Conservation (phyloP, 106 monocot species). For the Dioscorea zingiberensis region DNA sequence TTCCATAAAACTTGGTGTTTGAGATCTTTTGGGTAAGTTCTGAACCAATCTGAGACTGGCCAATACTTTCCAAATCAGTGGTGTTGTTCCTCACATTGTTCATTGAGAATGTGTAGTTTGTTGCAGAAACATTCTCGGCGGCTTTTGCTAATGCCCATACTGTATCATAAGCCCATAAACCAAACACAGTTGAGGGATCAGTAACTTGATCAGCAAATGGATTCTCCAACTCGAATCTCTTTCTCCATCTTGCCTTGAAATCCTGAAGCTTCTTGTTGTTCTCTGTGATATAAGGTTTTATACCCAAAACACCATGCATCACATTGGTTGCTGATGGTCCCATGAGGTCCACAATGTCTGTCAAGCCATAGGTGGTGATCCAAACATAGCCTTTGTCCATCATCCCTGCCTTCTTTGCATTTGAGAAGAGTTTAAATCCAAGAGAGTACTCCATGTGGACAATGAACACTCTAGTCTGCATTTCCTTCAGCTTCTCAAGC, state of each 20-base stretch:
- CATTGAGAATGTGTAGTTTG: constrained; percentile 12
- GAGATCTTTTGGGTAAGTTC: constrained; percentile 10
- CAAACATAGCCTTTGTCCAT: constrained; percentile 56
- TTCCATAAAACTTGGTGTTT: constrained; percentile 25
- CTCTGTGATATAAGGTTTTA: constrained; percentile 37
- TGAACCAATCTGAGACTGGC: constrained; percentile 21
- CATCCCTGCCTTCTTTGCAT: constrained; percentile 46
- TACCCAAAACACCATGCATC: constrained; percentile 66
- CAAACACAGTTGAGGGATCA: constrained; percentile 33
- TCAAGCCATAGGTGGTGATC: constrained; percentile 57
- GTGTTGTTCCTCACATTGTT: constrained; percentile 4
- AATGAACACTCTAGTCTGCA: constrained; percentile 58
- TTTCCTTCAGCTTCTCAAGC: constrained; percentile 33
- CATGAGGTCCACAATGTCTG: constrained; percentile 28
- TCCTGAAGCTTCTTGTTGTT: constrained; percentile 9
- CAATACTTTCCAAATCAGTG: constrained; percentile 12
- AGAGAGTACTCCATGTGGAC: constrained; percentile 47
- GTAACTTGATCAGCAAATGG: neutral
- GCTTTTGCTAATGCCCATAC: constrained; percentile 41
- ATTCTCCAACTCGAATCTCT: constrained; percentile 18
- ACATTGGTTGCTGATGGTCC: constrained; percentile 26
- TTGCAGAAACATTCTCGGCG: constrained; percentile 10
- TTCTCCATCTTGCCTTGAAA: constrained; percentile 42
- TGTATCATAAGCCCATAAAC: constrained; percentile 71
- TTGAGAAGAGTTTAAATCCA: constrained; percentile 27